A percentile compares a stretch with the other conserved stretches of the same genome.
Conservation (phyloP, 345 rosid species). For the Eutrema japonicum region DNA sequence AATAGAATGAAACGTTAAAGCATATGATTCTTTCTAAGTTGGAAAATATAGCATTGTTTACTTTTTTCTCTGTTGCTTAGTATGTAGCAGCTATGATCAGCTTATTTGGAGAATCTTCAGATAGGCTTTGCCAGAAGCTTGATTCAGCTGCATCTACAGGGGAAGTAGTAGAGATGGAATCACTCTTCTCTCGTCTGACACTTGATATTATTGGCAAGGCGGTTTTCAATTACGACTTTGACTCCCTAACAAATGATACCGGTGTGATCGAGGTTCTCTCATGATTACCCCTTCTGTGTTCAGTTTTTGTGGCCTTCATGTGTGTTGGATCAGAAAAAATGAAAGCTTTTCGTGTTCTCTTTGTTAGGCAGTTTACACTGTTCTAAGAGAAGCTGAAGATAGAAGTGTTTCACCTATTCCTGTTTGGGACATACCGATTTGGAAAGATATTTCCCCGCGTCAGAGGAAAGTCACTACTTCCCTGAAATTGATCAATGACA, state of each 20-base stretch:
- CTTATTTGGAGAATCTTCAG: conserved; percentile 81
- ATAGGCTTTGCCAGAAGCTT: conserved; percentile 86
- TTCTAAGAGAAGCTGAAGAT: conserved; percentile 93
- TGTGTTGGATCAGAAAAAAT: conserved; percentile 9
- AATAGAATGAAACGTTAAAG: background rate
- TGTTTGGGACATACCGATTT: conserved; percentile 87
- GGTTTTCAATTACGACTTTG: conserved; percentile 92
- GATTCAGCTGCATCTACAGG: conserved; percentile 75
- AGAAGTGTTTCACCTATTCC: conserved; percentile 95
- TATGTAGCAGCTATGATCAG: conserved; percentile 91
- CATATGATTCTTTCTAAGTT: background rate
- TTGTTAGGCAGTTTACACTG: conserved; percentile 87
- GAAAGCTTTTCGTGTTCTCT: conserved; percentile 17
- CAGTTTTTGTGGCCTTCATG: background rate
- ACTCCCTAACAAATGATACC: conserved; percentile 85
- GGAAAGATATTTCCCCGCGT: conserved; percentile 90
- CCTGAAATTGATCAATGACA: conserved; percentile 76
- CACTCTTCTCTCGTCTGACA: conserved; percentile 93
- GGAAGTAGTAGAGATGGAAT: conserved; percentile 94
- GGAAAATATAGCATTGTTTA: conserved; percentile 18
- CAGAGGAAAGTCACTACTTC: conserved; percentile 79
- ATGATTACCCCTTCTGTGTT: background rate
- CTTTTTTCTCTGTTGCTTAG: conserved; percentile 46
- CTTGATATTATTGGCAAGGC: conserved; percentile 94
- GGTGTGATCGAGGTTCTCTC: conserved; percentile 90